phyloP scores from a whole-genome alignment of 2,329 filamentous ascomycete genomes.

The Anthostomella pinea region DNA sequence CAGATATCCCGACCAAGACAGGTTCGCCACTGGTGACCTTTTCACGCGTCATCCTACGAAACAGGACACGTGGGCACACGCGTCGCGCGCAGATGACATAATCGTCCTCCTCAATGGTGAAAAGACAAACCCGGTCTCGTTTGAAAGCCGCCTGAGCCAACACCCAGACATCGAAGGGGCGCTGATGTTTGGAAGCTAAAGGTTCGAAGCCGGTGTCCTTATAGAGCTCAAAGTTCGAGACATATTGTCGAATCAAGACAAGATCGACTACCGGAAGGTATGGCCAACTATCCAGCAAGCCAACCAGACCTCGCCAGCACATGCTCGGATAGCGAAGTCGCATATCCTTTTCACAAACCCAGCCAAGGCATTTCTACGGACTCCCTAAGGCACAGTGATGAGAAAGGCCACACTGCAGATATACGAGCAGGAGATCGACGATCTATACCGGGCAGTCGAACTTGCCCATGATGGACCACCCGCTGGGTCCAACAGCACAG shows the following conservation, averaged over 20 bases:
- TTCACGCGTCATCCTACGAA: constrained; percentile 3
- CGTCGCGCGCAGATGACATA: constrained; percentile 8
- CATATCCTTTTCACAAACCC: constrained; percentile 8
- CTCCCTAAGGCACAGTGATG: constrained; percentile 8
- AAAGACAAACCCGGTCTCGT: constrained; percentile 11
- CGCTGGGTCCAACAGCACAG: not conserved
- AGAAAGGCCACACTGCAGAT: constrained; percentile 5
- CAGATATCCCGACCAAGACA: constrained; percentile 1
- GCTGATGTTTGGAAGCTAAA: constrained; percentile 8
- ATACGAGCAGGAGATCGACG: constrained; percentile 9
- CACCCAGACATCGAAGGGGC: constrained; percentile 7
- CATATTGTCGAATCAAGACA: not conserved
- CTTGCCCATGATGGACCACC: not conserved
- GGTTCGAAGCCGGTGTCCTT: constrained; percentile 9
- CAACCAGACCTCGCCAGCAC: constrained; percentile 7
- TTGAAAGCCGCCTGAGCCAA: constrained; percentile 6
- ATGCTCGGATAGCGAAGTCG: constrained; percentile 8
- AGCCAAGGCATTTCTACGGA: constrained; percentile 7
- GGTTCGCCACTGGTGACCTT: constrained; percentile 6
- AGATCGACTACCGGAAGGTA: not conserved
- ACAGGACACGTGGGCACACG: not conserved
- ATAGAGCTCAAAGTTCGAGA: constrained; percentile 7
- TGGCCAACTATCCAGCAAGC: constrained; percentile 10
- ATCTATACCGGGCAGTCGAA: constrained; percentile 1
- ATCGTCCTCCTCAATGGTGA: constrained; percentile 14